Percentiles rank a stretch among this genome's conserved stretches.
Conservation (phyloP, 208 protist genomes). For the Acanthamoeba healyi region DNA sequence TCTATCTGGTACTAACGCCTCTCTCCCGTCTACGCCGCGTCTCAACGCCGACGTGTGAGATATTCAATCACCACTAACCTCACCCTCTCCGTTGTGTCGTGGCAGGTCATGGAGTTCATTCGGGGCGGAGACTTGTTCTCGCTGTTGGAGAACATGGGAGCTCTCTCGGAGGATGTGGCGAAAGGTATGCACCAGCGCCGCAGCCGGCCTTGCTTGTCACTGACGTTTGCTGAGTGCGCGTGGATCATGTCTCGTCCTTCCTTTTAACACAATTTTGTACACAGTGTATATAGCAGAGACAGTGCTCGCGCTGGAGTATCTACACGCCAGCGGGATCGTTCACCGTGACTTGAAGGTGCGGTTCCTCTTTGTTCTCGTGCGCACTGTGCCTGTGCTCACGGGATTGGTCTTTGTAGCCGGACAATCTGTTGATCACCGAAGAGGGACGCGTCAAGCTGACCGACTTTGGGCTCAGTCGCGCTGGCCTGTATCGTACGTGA, state of each 20-base stretch:
- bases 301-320: constrained; percentile 86
- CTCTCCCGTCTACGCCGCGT: too few species aligned
- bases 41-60: neutral
- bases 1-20: constrained; percentile 96
- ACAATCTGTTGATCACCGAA: constrained; percentile 89
- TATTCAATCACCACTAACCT: too few species aligned
- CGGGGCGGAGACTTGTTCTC: constrained; percentile 88
- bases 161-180: constrained; percentile 43
- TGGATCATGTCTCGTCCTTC: neutral
- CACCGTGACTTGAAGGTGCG: constrained; percentile 59
- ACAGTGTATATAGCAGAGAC: constrained; percentile 87
- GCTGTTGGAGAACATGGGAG: constrained; percentile 80
- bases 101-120: constrained; percentile 91
- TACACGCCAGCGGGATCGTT: constrained; percentile 85
- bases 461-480: constrained; percentile 89
- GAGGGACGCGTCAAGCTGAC: constrained; percentile 90
- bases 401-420: too few species aligned
- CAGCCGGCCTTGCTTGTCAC: too few species aligned
- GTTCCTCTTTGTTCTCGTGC: too few species aligned
- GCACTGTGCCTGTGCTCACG: too few species aligned
- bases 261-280: neutral
- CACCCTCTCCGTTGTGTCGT: constrained; percentile 1
- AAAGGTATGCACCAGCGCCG: neutral
- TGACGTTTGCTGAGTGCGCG: neutral
- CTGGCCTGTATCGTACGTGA: constrained; percentile 41